Base-by-base conservation (phyloP, 306 rosid genomes). In the Arachis hypogaea region DNA sequence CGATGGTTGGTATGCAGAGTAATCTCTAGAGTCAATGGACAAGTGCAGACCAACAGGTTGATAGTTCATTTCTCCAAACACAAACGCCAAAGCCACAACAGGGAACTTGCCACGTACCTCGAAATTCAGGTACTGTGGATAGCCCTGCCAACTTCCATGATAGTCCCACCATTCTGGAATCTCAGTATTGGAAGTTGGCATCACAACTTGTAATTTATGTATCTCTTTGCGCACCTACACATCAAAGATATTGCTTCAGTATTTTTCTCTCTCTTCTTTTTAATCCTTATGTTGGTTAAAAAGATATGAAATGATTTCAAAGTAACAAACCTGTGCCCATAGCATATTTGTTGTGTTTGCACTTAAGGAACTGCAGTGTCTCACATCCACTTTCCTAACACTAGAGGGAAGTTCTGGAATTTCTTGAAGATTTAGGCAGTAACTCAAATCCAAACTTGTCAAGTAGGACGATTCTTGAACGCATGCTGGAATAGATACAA, bases 261-360 rank as follows among this genome's bases (percentile, higher is more conserved):
- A 4, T 7, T 52, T 52, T 52, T 4, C 2, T 2, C 11, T 5
- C 50, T 5, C 2, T 10, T 8, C 6, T 0, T 11, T 5, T 9
- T 47, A n/a, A 5, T 47, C n/a, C 1, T 55, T 55, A 16, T 6
- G 14, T 55, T 55, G 4, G 63, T 40, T 2, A 60, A 11, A 38
- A 38, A 4, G 58, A 52, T 12, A 52, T 36, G 46, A 60, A 36
- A 36, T 11, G 66, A 36, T 3, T n/a, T 66, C 9, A 59, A 71
- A 45, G 66, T 29, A n/a, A 40, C 2, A 40, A 55, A 69, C 63
- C 74, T 69, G 74, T 55, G 18, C 14, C 52, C 38, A 54, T 38
- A 69, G 6, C 51, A 54, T 16, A 16, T 14, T 41, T 18, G 44
- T 10, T 18, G 78, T 18, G 28, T 71, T 9, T 3, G 4, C 3